phyloP scores from a whole-genome alignment of 2,329 filamentous ascomycete genomes.

The Botrytis pseudocinerea region DNA sequence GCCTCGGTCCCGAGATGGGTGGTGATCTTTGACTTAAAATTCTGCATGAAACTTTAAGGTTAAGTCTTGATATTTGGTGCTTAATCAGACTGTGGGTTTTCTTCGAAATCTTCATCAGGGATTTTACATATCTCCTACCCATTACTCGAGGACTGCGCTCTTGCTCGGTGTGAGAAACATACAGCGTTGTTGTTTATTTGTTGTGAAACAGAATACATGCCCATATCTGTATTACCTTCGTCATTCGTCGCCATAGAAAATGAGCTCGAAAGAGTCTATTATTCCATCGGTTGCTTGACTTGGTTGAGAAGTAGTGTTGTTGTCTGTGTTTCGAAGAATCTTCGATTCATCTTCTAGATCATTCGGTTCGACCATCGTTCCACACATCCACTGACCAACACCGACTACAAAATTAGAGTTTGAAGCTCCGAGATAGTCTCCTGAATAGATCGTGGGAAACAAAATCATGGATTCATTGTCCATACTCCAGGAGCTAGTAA shows the following conservation, averaged over 20 bases:
- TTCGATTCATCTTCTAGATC: not conserved
- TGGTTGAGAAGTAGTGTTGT: not conserved
- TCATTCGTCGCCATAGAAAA: not conserved
- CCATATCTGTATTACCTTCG: not conserved
- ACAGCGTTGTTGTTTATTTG: not conserved
- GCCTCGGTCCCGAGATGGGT: not conserved
- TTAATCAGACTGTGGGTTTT: not conserved
- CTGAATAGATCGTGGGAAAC: not conserved
- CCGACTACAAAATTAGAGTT: not conserved
- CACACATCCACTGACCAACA: constrained; percentile 8
- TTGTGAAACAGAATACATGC: not conserved
- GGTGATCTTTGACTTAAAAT: not conserved
- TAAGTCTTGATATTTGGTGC: not conserved
- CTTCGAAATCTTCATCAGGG: not conserved
- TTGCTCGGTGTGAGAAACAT: too few relatives aligned
- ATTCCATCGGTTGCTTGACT: not conserved
- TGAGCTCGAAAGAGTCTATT: not conserved
- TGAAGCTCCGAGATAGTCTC: not conserved
- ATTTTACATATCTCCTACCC: not conserved
- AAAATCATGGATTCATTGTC: not conserved
- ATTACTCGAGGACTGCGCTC: not conserved
- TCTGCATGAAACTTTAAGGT: not conserved
- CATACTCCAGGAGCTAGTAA: not conserved
- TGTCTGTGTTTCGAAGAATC: not conserved
- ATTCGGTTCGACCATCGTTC: not conserved